A percentile compares a stretch with the other conserved stretches of the same genome.
Evolutionary conservation across 2,329 filamentous ascomycete genomes (phyloP).

Genomic region (Colletotrichum sp.): DNA sequence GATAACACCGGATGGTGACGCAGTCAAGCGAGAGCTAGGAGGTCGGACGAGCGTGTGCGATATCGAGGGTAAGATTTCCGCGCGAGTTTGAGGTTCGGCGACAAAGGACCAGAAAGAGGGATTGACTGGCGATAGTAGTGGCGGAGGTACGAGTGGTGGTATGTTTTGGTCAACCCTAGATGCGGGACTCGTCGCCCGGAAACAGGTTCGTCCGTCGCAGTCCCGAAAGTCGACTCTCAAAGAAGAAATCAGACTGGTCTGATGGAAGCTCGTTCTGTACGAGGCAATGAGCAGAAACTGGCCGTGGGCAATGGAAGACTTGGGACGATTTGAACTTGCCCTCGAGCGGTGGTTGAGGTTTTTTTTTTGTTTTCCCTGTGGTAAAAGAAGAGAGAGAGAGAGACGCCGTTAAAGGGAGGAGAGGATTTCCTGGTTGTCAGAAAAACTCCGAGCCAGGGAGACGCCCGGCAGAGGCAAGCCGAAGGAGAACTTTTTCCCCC

Average conservation of each 20-base stretch:
- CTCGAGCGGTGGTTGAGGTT: neutral
- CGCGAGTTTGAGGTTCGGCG: neutral
- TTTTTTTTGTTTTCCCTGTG: neutral
- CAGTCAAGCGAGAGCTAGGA: neutral
- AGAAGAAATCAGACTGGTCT: slow-evolving; percentile 1
- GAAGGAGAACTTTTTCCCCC: neutral
- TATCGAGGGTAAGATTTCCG: neutral
- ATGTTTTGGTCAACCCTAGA: neutral
- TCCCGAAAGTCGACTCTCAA: neutral
- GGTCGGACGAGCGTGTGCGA: neutral
- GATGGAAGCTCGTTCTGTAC: neutral
- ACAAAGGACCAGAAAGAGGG: neutral
- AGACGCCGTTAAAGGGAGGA: neutral
- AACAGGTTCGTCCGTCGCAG: neutral
- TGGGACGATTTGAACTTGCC: neutral
- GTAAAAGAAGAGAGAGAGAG: neutral
- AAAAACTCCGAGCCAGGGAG: slow-evolving; percentile 14
- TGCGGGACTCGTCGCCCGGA: neutral
- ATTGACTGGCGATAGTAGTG: neutral
- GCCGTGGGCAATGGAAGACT: neutral
- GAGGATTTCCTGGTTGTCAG: slow-evolving; percentile 15
- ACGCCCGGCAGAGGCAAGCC: neutral
- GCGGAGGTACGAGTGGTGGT: neutral
- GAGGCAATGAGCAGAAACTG: neutral
- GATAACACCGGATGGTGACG: neutral